These are phyloP conservation scores for Xylaria sp. DNA, from an alignment of 2,329 filamentous ascomycete species.

Conservation along the genomic window DNA sequence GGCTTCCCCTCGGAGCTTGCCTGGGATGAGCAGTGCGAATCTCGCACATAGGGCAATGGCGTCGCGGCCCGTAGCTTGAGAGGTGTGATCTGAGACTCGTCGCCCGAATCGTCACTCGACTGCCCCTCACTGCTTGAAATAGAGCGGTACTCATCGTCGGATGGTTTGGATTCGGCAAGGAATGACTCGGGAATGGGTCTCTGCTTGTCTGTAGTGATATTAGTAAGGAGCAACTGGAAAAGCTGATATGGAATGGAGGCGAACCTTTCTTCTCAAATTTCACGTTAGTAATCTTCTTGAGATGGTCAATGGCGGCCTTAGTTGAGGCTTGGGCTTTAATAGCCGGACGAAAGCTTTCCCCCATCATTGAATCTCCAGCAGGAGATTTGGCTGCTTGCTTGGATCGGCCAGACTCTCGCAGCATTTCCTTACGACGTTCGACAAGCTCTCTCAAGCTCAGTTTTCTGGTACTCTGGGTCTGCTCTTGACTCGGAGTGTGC, in stretches of 20 bases:
- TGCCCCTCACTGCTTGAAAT: background rate
- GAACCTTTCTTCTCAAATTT: conserved; percentile 17
- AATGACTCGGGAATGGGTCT: conserved; percentile 1
- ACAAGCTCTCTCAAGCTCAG: background rate
- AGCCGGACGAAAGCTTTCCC: background rate
- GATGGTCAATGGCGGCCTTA: conserved; percentile 1
- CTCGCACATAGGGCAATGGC: background rate
- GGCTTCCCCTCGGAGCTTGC: background rate
- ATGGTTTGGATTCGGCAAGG: conserved; percentile 4
- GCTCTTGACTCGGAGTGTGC: background rate
- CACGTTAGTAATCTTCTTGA: conserved; percentile 7
- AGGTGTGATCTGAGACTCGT: background rate
- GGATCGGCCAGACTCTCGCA: background rate
- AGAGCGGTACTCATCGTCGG: conserved; percentile 17
- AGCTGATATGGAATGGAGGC: background rate
- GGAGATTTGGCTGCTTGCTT: background rate
- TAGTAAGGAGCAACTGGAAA: background rate
- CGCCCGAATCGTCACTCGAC: background rate
- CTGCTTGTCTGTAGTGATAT: background rate
- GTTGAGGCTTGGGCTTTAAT: background rate
- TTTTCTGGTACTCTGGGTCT: background rate
- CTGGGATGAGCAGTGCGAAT: background rate
- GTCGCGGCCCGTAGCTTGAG: background rate
- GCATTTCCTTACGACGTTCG: background rate
- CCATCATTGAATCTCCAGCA: background rate